These are phyloP conservation scores for Epichloe uncinata DNA, from an alignment of 2,329 filamentous ascomycete genomes.

Conservation along the genomic window DNA sequence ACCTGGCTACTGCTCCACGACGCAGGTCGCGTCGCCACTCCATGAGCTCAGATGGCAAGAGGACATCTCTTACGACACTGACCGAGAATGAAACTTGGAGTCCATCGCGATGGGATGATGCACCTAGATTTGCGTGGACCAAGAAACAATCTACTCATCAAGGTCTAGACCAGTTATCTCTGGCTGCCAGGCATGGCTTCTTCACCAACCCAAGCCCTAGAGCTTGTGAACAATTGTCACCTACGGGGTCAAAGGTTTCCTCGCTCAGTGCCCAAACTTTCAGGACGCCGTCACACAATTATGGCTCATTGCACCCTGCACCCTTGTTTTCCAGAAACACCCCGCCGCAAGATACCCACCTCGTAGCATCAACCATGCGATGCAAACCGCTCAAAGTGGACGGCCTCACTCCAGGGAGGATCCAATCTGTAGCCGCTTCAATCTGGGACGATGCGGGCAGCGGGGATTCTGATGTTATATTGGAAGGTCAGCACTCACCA, in stretches of 20 bases:
- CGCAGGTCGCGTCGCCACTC: background rate
- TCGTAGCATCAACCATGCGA: background rate
- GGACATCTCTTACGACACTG: constrained; percentile 1
- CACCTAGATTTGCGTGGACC: background rate
- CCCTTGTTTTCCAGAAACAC: background rate
- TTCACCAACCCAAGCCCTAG: background rate
- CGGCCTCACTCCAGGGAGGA: background rate
- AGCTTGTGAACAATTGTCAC: background rate
- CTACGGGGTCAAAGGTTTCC: background rate
- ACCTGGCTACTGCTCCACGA: background rate
- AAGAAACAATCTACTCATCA: background rate
- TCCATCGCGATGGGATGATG: background rate
- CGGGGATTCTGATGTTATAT: background rate
- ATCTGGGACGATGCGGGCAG: background rate
- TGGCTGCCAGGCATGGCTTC: background rate
- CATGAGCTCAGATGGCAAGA: background rate
- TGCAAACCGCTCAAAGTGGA: background rate
- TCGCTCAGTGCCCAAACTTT: background rate
- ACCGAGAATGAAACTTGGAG: background rate
- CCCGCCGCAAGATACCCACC: too few species aligned
- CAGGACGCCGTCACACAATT: background rate
- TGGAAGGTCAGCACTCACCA: background rate
- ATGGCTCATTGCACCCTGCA: background rate
- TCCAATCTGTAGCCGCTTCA: constrained; percentile 1
- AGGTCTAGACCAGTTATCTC: background rate